Evolutionary conservation across 2,329 filamentous ascomycete species (phyloP), one percentile per base, ranked within the genome.

Genomic region (Monosporascus sp.): DNA sequence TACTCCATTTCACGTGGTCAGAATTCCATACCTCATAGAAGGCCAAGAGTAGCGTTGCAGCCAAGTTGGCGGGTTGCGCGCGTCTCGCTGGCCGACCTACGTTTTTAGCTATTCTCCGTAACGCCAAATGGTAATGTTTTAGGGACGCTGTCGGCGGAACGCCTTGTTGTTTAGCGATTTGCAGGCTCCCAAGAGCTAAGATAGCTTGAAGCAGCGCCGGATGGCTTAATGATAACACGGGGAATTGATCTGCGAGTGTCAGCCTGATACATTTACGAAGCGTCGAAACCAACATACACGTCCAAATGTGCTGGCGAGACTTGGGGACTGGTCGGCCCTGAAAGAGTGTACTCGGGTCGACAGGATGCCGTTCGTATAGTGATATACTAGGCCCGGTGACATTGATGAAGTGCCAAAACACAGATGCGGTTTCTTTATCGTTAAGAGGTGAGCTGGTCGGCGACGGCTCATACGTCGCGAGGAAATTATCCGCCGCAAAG

Each of bases 11-110:
- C 52, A 88, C 85, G 63, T 97, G 93, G 60, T 99, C 93, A 22
- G 91, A 93, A 37, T 88, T 88, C 86, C 93, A 94, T 18, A 97
- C 89, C 68, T 97, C 94, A 64, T 96, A 97, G 68, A 91, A 97
- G 0, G 86, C 90, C 7, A 99, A 78, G 7, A 97, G 75, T 37
- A 97, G 76, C 0, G 90, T 91, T 2, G 92, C 91, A 7, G 92
- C 93, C n/a, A 97, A 75, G 0, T 91, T 97, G 1, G 89, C 85
- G 8, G 90, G 82, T 52, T 91, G 85, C 8, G 86, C 84, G 51
- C 91, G 84, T 62, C 85, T 84, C 46, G 77, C 78, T 0, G 84
- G 77, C 26, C 88, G 81, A 47, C 83, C 82, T 28, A 97, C 87
- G 48, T 88, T 88, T 60, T 83, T 85, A 7, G 89, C 87, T 17